Conservation (phyloP, 1,139 yeast species). For the Yamadazyma conglobata region DNA sequence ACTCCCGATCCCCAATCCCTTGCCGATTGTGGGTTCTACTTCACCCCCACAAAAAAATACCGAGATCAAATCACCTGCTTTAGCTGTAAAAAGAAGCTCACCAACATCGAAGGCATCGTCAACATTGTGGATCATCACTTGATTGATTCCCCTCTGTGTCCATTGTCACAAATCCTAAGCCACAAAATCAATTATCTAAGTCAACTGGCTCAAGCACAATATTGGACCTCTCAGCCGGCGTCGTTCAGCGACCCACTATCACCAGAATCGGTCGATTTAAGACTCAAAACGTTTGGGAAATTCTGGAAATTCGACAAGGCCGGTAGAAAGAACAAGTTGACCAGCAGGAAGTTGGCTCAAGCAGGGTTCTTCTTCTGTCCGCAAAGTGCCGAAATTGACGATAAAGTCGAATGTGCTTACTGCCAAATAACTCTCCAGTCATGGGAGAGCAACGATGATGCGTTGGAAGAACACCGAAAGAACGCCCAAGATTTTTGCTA, state of each 20-base stretch:
- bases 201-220: constrained; percentile 8
- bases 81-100: constrained; percentile 51
- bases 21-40: constrained; percentile 70
- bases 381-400: constrained; percentile 42
- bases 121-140: constrained; percentile 45
- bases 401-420: constrained; percentile 66
- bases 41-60: constrained; percentile 50
- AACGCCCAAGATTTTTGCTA: constrained; percentile 48
- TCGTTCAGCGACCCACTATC: constrained; percentile 27
- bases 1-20: constrained; percentile 16
- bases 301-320: constrained; percentile 52
- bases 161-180: constrained; percentile 33
- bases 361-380: constrained; percentile 58
- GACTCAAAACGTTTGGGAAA: constrained; percentile 50
- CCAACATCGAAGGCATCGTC: constrained; percentile 27
- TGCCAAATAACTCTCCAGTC: constrained; percentile 67
- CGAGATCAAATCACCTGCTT: constrained; percentile 57
- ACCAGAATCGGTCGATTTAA: constrained; percentile 33
- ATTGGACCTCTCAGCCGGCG: constrained; percentile 18
- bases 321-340: constrained; percentile 30
- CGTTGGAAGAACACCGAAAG: constrained; percentile 48
- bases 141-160: constrained; percentile 44
- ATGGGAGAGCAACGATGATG: constrained; percentile 71
- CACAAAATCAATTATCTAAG: constrained; percentile 17
- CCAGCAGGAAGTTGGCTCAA: constrained; percentile 35